phyloP scores from a whole-genome alignment of 2,329 filamentous ascomycete species.

The Calonectria ilicicola region DNA sequence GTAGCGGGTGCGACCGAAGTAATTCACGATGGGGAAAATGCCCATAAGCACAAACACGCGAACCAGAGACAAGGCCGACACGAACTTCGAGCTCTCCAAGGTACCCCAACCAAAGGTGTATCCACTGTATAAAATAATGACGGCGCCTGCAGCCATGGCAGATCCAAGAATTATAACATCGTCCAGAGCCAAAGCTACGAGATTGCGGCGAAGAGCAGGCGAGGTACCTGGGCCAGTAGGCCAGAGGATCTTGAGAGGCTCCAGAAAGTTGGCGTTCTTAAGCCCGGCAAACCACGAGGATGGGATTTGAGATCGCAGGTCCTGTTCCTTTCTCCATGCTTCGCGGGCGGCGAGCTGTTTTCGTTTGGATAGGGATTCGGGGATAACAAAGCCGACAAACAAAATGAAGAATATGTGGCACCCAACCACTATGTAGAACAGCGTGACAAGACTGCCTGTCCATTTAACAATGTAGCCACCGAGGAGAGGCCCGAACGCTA shows the following conservation, averaged over 20 bases:
- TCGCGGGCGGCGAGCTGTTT: conserved; percentile 78
- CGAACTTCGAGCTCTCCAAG: conserved; percentile 82
- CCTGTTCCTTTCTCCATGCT: conserved; percentile 66
- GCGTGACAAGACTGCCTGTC: conserved; percentile 79
- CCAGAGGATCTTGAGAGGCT: conserved; percentile 81
- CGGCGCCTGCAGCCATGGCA: conserved; percentile 83
- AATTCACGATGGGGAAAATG: conserved; percentile 81
- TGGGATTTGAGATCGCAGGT: conserved; percentile 46
- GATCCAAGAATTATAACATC: conserved; percentile 87
- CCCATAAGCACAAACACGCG: conserved; percentile 82
- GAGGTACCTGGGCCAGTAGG: conserved; percentile 75
- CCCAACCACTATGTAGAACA: conserved; percentile 85
- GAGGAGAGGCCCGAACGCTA: conserved; percentile 86
- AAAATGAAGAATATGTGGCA: conserved; percentile 81
- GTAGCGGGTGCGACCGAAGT: conserved; percentile 74
- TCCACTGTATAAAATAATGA: conserved; percentile 86
- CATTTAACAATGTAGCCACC: conserved; percentile 83
- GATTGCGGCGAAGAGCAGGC: conserved; percentile 76
- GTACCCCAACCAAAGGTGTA: conserved; percentile 86
- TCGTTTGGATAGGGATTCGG: conserved; percentile 84
- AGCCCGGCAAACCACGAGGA: conserved; percentile 48
- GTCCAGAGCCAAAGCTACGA: conserved; percentile 83
- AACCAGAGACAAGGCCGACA: conserved; percentile 81
- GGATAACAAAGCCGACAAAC: conserved; percentile 78
- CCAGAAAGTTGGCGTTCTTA: conserved; percentile 74